Percentiles rank a stretch among this genome's conserved stretches.
phyloP scores from a whole-genome alignment of 2,329 filamentous ascomycete genomes.

The Thermothelomyces thermophilus region DNA sequence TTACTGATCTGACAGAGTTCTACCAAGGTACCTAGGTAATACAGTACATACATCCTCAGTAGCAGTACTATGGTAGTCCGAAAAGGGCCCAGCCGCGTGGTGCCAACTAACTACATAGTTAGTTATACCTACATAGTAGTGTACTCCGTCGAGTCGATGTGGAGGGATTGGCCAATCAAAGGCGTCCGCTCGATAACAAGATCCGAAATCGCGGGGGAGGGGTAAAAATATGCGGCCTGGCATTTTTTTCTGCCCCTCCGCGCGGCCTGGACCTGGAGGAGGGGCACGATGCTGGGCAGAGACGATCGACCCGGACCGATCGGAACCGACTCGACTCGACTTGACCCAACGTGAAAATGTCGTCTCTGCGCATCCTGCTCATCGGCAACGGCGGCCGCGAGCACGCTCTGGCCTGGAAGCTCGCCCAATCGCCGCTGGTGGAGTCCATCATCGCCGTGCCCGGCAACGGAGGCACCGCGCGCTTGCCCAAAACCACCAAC shows the following conservation, averaged over 20 bases:
- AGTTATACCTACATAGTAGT: too few species aligned
- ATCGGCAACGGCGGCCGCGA: conserved; percentile 93
- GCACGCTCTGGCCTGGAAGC: conserved; percentile 90
- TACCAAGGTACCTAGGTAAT: too few species aligned
- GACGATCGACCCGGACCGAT: conserved; percentile 1
- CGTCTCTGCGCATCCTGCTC: conserved; percentile 64
- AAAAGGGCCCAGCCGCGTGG: too few species aligned
- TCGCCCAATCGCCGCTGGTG: conserved; percentile 73
- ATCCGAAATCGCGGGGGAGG: conserved; percentile 23
- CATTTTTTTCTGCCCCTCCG: conserved; percentile 11
- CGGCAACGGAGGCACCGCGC: conserved; percentile 83
- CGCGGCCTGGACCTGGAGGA: conserved; percentile 6
- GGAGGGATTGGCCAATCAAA: conserved; percentile 20
- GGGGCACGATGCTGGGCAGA: conserved; percentile 13
- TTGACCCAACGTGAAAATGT: conserved; percentile 15
- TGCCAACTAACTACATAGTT: too few species aligned
- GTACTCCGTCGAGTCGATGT: background rate
- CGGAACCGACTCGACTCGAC: background rate
- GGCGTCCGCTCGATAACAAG: conserved; percentile 7
- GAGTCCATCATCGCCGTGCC: conserved; percentile 65
- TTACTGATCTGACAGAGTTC: too few species aligned
- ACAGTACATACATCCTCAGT: too few species aligned
- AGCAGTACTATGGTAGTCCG: too few species aligned
- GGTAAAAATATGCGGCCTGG: conserved; percentile 14
- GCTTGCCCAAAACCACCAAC: conserved; percentile 66